Percentiles rank a stretch among this genome's conserved stretches.
These are phyloP conservation scores for Syzygium aromaticum DNA, from an alignment of 345 rosid genomes.

Conservation along the genomic window DNA sequence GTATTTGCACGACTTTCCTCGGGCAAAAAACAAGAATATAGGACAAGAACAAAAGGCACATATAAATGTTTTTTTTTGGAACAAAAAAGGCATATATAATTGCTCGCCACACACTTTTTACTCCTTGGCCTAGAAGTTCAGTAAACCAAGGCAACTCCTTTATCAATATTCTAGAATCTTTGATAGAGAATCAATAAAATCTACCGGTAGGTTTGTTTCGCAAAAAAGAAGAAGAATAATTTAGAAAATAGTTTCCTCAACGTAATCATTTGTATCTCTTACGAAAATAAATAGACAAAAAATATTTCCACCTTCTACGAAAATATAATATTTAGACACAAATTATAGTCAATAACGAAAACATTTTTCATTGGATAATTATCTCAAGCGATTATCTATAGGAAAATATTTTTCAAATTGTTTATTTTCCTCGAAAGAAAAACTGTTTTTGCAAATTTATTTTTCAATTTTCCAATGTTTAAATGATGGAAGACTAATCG, in stretches of 20 bases:
- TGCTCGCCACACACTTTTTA: background rate
- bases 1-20: background rate
- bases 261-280: too few species aligned
- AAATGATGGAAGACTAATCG: background rate
- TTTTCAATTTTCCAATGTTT: background rate
- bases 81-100: background rate
- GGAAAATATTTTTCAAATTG: too few species aligned
- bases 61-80: background rate
- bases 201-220: too few species aligned
- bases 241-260: too few species aligned
- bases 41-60: background rate
- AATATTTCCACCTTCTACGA: too few species aligned
- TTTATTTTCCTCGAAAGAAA: too few species aligned
- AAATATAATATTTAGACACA: too few species aligned
- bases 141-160: background rate
- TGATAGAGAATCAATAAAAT: background rate
- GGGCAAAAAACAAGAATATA: background rate
- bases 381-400: too few species aligned
- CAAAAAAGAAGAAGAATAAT: too few species aligned
- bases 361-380: too few species aligned
- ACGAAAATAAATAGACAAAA: too few species aligned
- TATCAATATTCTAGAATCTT: background rate
- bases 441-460: background rate
- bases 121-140: background rate
- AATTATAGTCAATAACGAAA: too few species aligned